These are phyloP conservation scores for Schoenoplectus tabernaemontani DNA, from an alignment of 202 grass and related monocot species.

Conservation along the genomic window DNA sequence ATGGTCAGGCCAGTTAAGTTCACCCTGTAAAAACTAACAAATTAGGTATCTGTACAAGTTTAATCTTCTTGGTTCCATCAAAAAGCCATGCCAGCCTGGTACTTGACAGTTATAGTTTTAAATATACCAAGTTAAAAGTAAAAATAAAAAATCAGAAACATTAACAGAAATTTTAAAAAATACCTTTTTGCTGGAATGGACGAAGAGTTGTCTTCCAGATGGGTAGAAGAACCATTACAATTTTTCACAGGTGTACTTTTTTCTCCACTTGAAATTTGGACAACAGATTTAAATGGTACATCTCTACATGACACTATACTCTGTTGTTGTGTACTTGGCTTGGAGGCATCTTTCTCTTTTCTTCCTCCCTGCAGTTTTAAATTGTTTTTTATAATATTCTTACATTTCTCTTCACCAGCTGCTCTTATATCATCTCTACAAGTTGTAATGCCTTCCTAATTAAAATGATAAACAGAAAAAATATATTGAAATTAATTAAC, in stretches of 20 bases:
- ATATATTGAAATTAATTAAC: constrained; percentile 23
- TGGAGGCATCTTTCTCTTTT: constrained; percentile 31
- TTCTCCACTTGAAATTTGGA: constrained; percentile 28
- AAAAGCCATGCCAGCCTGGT: neutral
- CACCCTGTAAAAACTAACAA: neutral
- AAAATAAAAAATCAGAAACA: neutral
- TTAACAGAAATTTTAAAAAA: constrained; percentile 18
- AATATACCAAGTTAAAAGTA: neutral
- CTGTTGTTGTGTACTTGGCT: constrained; percentile 11
- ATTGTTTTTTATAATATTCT: constrained; percentile 21
- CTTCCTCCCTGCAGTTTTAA: constrained; percentile 26
- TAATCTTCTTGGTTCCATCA: neutral
- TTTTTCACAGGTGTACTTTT: constrained; percentile 32
- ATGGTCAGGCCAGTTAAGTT: neutral
- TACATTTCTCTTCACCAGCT: constrained; percentile 20
- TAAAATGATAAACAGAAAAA: constrained; percentile 35
- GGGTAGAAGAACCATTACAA: constrained; percentile 11
- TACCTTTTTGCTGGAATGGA: constrained; percentile 50
- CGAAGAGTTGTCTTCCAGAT: constrained; percentile 15
- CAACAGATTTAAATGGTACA: constrained; percentile 29
- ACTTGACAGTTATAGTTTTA: neutral
- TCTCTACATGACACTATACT: constrained; percentile 29
- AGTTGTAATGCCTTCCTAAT: constrained; percentile 53
- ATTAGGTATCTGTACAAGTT: neutral
- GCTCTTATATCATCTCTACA: constrained; percentile 32